These are phyloP conservation scores for Amaranthus palmeri DNA, from an alignment of 148 eudicot genomes.

Conservation along the genomic window DNA sequence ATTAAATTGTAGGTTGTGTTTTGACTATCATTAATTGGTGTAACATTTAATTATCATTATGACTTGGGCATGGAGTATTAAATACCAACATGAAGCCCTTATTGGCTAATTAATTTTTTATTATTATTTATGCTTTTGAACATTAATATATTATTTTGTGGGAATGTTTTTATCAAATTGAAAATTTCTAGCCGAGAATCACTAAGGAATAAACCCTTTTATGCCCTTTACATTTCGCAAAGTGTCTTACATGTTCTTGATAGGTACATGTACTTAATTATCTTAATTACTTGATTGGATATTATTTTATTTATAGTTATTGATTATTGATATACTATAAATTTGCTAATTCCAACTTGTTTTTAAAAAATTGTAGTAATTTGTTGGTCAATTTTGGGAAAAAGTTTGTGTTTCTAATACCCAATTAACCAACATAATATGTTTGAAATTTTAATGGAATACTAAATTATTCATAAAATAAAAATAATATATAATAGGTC, in stretches of 20 bases:
- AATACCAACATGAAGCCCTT: conserved; percentile 3
- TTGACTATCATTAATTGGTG: neutral
- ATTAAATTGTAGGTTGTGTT: neutral
- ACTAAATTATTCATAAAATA: neutral
- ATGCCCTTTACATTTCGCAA: conserved; percentile 20
- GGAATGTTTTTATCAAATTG: conserved; percentile 7
- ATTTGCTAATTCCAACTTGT: conserved; percentile 10
- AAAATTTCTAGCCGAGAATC: conserved; percentile 25
- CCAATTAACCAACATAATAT: conserved; percentile 18
- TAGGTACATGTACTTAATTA: conserved; percentile 1
- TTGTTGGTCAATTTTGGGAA: conserved; percentile 22
- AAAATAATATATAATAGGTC: neutral
- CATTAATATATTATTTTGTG: conserved; percentile 4
- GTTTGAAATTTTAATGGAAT: neutral
- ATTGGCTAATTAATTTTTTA: neutral
- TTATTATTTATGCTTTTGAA: neutral
- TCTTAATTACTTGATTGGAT: conserved; percentile 2
- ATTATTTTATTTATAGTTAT: neutral
- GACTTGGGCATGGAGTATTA: neutral
- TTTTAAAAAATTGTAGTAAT: neutral
- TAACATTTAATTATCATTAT: neutral
- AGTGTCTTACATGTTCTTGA: conserved; percentile 38
- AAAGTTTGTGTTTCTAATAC: neutral
- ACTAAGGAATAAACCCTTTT: conserved; percentile 34
- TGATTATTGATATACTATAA: neutral